Percentiles rank a stretch among this genome's conserved stretches.
Evolutionary conservation across 2,329 filamentous ascomycete genomes (phyloP).

Genomic region (Trichophyton rubrum): DNA sequence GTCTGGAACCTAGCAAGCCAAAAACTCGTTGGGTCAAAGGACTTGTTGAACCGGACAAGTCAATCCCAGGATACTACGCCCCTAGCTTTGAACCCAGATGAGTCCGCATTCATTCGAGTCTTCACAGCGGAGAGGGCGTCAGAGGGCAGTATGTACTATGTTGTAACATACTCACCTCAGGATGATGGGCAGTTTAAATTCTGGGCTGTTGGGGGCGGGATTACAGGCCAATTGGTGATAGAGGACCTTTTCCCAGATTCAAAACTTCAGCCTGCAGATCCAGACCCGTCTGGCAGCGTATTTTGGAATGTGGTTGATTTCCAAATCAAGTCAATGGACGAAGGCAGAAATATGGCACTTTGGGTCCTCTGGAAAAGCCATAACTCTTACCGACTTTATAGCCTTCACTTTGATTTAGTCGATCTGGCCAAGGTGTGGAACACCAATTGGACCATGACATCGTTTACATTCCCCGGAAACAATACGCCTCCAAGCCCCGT

Average conservation of each 20-base stretch:
- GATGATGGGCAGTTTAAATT: constrained; percentile 89
- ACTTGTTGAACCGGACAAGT: constrained; percentile 58
- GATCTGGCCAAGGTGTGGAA: constrained; percentile 51
- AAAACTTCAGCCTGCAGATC: constrained; percentile 53
- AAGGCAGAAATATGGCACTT: constrained; percentile 46
- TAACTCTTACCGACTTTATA: constrained; percentile 61
- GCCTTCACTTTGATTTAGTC: constrained; percentile 58
- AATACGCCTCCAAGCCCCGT: constrained; percentile 47
- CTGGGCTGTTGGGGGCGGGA: constrained; percentile 61
- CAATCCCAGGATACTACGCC: constrained; percentile 58
- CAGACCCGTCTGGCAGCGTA: constrained; percentile 51
- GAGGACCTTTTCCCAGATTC: constrained; percentile 57
- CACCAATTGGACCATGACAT: constrained; percentile 57
- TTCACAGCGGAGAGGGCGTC: constrained; percentile 44
- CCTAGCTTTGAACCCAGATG: constrained; percentile 66
- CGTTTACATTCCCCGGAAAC: constrained; percentile 45
- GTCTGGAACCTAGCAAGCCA: constrained; percentile 82
- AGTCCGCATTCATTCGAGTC: constrained; percentile 63
- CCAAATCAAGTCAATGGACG: constrained; percentile 43
- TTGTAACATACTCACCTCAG: constrained; percentile 78
- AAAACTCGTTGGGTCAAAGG: constrained; percentile 60
- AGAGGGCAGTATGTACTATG: constrained; percentile 42
- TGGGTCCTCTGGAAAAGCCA: constrained; percentile 83
- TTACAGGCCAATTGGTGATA: constrained; percentile 46
- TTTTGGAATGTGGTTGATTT: constrained; percentile 76